Evolutionary conservation across 805 yeast genomes (phyloP).

Genomic region (Nakazawaea sp.): DNA sequence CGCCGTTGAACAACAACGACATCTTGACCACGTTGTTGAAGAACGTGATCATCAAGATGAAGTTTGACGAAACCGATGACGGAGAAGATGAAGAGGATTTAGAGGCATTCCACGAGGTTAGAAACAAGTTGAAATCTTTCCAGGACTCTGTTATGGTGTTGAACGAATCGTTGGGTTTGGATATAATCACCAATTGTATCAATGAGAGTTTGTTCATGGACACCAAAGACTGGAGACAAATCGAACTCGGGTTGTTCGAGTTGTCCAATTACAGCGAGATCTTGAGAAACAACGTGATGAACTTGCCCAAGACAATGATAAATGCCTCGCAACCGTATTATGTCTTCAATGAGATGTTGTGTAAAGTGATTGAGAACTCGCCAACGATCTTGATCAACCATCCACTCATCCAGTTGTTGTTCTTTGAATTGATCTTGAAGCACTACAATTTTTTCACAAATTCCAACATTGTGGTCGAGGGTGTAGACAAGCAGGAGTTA

Average conservation of each 20-base stretch:
- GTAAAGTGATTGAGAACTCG: slow-evolving; percentile 31
- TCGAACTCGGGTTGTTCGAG: slow-evolving; percentile 85
- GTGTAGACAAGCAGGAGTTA: slow-evolving; percentile 38
- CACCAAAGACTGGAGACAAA: slow-evolving; percentile 62
- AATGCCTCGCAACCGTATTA: slow-evolving; percentile 58
- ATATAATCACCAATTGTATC: slow-evolving; percentile 38
- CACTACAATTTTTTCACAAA: slow-evolving; percentile 59
- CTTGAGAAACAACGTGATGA: slow-evolving; percentile 69
- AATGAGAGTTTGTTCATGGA: slow-evolving; percentile 28
- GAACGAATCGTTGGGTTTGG: slow-evolving; percentile 27
- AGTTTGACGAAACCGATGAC: slow-evolving; percentile 58
- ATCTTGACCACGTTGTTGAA: slow-evolving; percentile 58
- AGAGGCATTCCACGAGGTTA: slow-evolving; percentile 73
- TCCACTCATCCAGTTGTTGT: slow-evolving; percentile 73
- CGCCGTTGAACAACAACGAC: slow-evolving; percentile 29
- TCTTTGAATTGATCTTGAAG: slow-evolving; percentile 80
- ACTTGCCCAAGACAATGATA: slow-evolving; percentile 59
- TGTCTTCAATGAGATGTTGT: slow-evolving; percentile 55
- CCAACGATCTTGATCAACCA: slow-evolving; percentile 47
- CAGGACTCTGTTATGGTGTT: slow-evolving; percentile 72
- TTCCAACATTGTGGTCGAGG: slow-evolving; percentile 31
- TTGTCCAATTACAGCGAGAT: slow-evolving; percentile 74
- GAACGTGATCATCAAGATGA: slow-evolving; percentile 71
- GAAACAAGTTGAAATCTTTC: slow-evolving; percentile 65
- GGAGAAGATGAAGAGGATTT: slow-evolving; percentile 65